phyloP scores from a whole-genome alignment of 2,329 filamentous ascomycete species.

The Trichophyton verrucosum region DNA sequence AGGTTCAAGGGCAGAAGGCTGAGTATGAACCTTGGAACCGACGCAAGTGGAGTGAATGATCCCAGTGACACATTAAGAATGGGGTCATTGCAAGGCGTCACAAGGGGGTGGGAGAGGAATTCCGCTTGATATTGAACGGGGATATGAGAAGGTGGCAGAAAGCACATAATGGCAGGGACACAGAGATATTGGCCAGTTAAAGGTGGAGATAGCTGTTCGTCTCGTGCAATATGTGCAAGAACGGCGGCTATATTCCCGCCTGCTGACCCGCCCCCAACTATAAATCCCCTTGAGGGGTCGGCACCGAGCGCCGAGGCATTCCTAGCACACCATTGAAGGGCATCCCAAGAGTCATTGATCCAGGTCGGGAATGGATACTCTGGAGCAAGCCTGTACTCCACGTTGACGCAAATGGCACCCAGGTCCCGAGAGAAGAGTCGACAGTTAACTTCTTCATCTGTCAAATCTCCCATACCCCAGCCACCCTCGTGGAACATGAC shows the following conservation, averaged over 20 bases:
- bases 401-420: conserved; percentile 35
- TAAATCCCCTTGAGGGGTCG: conserved; percentile 21
- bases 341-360: conserved; percentile 30
- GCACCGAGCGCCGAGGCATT: conserved; percentile 25
- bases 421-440: background rate
- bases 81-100: background rate
- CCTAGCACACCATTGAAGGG: conserved; percentile 29
- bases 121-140: background rate
- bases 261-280: conserved; percentile 29
- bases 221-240: conserved; percentile 28
- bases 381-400: conserved; percentile 33
- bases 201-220: conserved; percentile 15
- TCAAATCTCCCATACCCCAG: background rate
- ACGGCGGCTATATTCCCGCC: conserved; percentile 31
- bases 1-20: background rate
- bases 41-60: background rate
- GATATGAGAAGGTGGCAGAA: background rate
- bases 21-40: background rate
- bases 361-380: conserved; percentile 29
- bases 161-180: background rate
- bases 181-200: background rate
- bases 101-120: background rate
- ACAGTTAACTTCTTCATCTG: background rate
- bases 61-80: background rate
- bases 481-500: conserved; percentile 3